phyloP scores from a whole-genome alignment of 2,329 filamentous ascomycete genomes.

The Beauveria rudraprayagi region DNA sequence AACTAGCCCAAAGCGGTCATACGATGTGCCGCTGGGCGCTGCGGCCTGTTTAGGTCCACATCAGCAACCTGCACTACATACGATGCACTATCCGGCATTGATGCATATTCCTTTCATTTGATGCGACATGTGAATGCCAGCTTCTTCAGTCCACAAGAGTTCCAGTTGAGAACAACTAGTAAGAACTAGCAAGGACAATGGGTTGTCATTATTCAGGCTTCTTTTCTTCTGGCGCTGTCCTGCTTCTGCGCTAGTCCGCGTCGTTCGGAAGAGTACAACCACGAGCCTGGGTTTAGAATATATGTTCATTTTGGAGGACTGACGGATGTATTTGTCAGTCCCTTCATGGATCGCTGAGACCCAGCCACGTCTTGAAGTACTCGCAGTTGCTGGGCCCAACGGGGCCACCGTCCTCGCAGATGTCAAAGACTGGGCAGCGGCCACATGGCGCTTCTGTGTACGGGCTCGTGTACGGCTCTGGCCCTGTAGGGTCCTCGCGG shows the following conservation, averaged over 20 bases:
- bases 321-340: not conserved
- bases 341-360: conserved; percentile 26
- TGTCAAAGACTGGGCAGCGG: conserved; percentile 82
- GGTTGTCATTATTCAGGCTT: not conserved
- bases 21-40: not conserved
- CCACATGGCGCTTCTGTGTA: conserved; percentile 88
- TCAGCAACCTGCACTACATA: not conserved
- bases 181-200: not conserved
- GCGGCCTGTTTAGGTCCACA: not conserved
- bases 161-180: not conserved
- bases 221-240: not conserved
- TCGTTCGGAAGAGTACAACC: not conserved
- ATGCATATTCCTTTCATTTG: not conserved
- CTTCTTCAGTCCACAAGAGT: not conserved
- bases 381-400: conserved; percentile 85
- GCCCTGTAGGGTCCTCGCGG: conserved; percentile 29
- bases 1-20: not conserved
- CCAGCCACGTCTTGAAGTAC: conserved; percentile 84
- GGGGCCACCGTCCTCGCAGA: conserved; percentile 84
- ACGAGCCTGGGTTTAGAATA: not conserved
- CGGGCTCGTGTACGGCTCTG: conserved; percentile 52
- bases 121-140: not conserved
- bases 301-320: not conserved
- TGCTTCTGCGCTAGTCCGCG: not conserved
- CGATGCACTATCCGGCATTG: not conserved